Evolutionary conservation across 2,329 filamentous ascomycete species (phyloP).

Genomic region (Immersiporthe knoxdaviesiana): DNA sequence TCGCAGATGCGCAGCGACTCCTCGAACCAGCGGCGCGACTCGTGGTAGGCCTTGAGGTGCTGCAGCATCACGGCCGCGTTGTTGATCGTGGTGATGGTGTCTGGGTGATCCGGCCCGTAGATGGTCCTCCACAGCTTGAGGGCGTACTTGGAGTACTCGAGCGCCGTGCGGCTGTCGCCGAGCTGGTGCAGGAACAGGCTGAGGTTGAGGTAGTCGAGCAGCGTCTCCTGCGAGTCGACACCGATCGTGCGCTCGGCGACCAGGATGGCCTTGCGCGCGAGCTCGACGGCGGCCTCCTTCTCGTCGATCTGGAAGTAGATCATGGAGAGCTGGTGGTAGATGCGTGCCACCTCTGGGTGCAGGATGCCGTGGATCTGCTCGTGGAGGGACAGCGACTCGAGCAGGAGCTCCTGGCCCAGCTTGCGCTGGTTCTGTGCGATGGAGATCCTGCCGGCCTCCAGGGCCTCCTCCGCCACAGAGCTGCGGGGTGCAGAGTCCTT

Average conservation of each 20-base stretch:
- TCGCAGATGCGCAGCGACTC: constrained; percentile 88
- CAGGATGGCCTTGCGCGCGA: constrained; percentile 94
- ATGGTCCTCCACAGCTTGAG: constrained; percentile 96
- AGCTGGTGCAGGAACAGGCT: constrained; percentile 91
- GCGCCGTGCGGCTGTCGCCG: constrained; percentile 85
- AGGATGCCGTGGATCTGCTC: constrained; percentile 99
- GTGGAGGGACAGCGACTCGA: constrained; percentile 95
- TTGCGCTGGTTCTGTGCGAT: constrained; percentile 94
- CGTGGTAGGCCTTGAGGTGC: constrained; percentile 89
- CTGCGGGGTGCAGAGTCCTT: constrained; percentile 95
- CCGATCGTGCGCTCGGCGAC: constrained; percentile 93
- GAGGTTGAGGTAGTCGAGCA: constrained; percentile 94
- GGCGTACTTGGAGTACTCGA: constrained; percentile 88
- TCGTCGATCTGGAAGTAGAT: constrained; percentile 98
- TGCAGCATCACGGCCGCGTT: constrained; percentile 99
- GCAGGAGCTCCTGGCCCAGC: constrained; percentile 88
- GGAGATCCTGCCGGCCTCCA: constrained; percentile 96
- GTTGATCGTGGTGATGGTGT: constrained; percentile 98
- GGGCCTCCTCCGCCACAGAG: constrained; percentile 87
- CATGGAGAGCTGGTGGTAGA: constrained; percentile 94
- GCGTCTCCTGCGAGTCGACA: constrained; percentile 89
- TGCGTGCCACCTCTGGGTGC: constrained; percentile 91
- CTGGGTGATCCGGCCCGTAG: constrained; percentile 89
- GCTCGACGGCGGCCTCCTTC: constrained; percentile 91
- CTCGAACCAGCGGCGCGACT: constrained; percentile 96